Conservation (phyloP, 2,329 filamentous ascomycete species). For the Fusarium foetens region DNA sequence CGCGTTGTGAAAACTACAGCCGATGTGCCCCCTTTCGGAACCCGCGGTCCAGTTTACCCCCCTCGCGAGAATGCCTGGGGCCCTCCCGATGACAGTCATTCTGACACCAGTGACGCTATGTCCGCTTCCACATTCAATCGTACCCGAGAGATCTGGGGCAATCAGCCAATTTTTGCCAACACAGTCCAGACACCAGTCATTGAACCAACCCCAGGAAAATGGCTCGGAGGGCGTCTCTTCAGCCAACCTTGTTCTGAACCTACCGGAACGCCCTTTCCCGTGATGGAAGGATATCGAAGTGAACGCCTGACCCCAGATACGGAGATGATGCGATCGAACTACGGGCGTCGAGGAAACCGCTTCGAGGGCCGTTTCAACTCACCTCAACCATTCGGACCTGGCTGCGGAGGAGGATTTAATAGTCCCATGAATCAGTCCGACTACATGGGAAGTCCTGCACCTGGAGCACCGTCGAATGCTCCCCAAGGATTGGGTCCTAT, state of each 20-base stretch:
- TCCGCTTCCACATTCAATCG: slow-evolving; percentile 64
- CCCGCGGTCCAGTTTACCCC: slow-evolving; percentile 33
- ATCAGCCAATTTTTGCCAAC: slow-evolving; percentile 55
- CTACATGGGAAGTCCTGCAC: slow-evolving; percentile 49
- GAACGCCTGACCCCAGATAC: slow-evolving; percentile 62
- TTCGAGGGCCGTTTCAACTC: slow-evolving; percentile 58
- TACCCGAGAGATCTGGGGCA: slow-evolving; percentile 66
- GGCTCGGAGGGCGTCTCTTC: slow-evolving; percentile 57
- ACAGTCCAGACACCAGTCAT: slow-evolving; percentile 51
- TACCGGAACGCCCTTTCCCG: slow-evolving; percentile 46
- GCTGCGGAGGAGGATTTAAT: slow-evolving; percentile 52
- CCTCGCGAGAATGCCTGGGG: slow-evolving; percentile 62
- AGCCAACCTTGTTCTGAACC: slow-evolving; percentile 56
- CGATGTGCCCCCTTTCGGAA: slow-evolving; percentile 37
- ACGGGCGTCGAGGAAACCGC: slow-evolving; percentile 58
- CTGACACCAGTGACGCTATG: slow-evolving; percentile 66
- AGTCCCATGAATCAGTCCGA: slow-evolving; percentile 50
- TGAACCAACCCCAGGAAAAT: slow-evolving; percentile 52
- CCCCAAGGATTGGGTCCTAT: slow-evolving; percentile 51
- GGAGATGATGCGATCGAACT: slow-evolving; percentile 57
- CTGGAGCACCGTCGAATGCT: slow-evolving; percentile 48
- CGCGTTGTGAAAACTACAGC: slow-evolving; percentile 67
- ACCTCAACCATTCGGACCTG: slow-evolving; percentile 48
- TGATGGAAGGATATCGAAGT: slow-evolving; percentile 55
- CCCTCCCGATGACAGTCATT: slow-evolving; percentile 63